phyloP scores from a whole-genome alignment of 306 rosid genomes.

The Nissolia schottii region DNA sequence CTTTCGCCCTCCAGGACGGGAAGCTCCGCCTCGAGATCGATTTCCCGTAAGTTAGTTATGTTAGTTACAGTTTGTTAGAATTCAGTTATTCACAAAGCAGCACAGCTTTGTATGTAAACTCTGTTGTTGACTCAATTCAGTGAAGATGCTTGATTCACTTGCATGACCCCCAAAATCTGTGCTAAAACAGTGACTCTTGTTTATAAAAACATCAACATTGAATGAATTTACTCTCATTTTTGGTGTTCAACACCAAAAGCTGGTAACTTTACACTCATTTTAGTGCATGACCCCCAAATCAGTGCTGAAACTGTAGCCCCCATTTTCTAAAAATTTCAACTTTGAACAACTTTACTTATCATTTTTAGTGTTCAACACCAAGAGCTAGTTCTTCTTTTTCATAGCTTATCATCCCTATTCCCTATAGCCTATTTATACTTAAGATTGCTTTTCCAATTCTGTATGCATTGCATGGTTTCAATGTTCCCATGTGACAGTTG shows the following conservation, averaged over 20 bases:
- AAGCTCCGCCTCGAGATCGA: constrained; percentile 79
- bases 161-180: no score
- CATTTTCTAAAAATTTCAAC: background rate
- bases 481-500: background rate
- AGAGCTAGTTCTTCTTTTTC: background rate
- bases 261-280: no score
- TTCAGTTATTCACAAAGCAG: no score
- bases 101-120: no score
- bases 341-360: background rate
- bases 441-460: background rate
- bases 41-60: constrained; percentile 88
- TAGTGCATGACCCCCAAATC: no score
- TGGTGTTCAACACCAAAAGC: background rate
- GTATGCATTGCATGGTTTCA: constrained; percentile 11
- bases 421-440: background rate
- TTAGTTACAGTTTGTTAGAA: no score
- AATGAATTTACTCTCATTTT: background rate
- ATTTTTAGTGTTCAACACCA: background rate
- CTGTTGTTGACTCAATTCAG: no score
- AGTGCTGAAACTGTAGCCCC: background rate
- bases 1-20: constrained; percentile 70
- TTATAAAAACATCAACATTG: background rate
- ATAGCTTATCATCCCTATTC: background rate
- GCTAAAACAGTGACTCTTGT: background rate
- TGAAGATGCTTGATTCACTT: no score